Conservation (phyloP, 257 asterid species). For the Coffea eugenioides region DNA sequence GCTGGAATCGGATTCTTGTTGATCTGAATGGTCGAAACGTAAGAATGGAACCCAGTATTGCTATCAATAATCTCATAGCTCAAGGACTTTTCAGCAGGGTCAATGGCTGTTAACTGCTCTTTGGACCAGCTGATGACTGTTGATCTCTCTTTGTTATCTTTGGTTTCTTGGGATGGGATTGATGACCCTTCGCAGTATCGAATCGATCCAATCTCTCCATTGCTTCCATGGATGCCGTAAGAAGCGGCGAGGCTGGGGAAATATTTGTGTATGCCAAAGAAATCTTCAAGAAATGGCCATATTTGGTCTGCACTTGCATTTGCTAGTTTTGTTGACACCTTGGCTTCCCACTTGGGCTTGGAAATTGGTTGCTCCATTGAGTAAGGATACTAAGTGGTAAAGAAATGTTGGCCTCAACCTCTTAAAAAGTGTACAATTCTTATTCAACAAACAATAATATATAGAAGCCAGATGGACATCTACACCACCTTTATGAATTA, state of each 20-base stretch:
- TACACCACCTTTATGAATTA: no score
- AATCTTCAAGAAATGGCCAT: slow-evolving; percentile 57
- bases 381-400: neutral
- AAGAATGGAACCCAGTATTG: slow-evolving; percentile 59
- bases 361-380: slow-evolving; percentile 18
- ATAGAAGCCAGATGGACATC: no score
- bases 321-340: slow-evolving; percentile 37
- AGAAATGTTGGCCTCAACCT: neutral
- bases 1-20: slow-evolving; percentile 12
- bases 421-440: no score
- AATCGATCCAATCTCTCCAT: slow-evolving; percentile 65
- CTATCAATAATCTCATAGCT: slow-evolving; percentile 63
- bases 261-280: slow-evolving; percentile 70
- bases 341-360: slow-evolving; percentile 51
- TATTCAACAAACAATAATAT: no score
- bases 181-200: slow-evolving; percentile 64
- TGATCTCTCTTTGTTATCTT: neutral
- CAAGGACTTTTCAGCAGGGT: slow-evolving; percentile 31
- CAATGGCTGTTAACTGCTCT: slow-evolving; percentile 41
- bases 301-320: slow-evolving; percentile 53
- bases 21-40: slow-evolving; percentile 50
- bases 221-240: slow-evolving; percentile 56
- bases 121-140: slow-evolving; percentile 45
- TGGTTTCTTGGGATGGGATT: slow-evolving; percentile 23
- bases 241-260: slow-evolving; percentile 61